Conservation (phyloP, 140 eudicot species). For the Cichorium intybus region DNA sequence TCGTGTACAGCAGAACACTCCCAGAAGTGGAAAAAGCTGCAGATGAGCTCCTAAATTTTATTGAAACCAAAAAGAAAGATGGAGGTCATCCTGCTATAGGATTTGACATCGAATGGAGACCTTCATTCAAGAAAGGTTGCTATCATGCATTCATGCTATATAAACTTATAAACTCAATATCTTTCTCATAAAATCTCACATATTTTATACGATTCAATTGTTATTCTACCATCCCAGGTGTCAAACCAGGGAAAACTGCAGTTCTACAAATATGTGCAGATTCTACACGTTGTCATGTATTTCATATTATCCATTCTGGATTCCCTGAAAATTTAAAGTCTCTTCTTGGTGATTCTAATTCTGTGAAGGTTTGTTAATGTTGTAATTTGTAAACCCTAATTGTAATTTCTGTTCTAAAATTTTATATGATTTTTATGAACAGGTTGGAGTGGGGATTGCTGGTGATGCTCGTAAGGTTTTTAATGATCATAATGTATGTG, state of each 20-base stretch:
- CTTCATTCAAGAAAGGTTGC: constrained; percentile 58
- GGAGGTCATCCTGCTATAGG: constrained; percentile 52
- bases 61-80: constrained; percentile 46
- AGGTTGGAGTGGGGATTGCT: constrained; percentile 80
- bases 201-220: not conserved
- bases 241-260: constrained; percentile 63
- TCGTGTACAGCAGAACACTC: constrained; percentile 62
- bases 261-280: constrained; percentile 85
- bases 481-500: constrained; percentile 57
- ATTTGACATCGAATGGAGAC: constrained; percentile 89
- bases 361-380: constrained; percentile 45
- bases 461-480: constrained; percentile 66
- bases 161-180: constrained; percentile 6
- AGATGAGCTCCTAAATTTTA: constrained; percentile 47
- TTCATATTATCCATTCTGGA: constrained; percentile 81
- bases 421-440: not conserved
- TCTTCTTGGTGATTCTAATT: constrained; percentile 67
- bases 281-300: constrained; percentile 51
- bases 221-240: constrained; percentile 43
- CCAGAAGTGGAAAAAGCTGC: constrained; percentile 79
- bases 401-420: not conserved
- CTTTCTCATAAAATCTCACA: not conserved
- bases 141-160: not conserved
- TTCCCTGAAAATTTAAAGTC: constrained; percentile 54
- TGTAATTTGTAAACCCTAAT: not conserved